phyloP scores from a whole-genome alignment of 2,329 filamentous ascomycete species.

The Ophiocordyceps camponoti-rufipedis region DNA sequence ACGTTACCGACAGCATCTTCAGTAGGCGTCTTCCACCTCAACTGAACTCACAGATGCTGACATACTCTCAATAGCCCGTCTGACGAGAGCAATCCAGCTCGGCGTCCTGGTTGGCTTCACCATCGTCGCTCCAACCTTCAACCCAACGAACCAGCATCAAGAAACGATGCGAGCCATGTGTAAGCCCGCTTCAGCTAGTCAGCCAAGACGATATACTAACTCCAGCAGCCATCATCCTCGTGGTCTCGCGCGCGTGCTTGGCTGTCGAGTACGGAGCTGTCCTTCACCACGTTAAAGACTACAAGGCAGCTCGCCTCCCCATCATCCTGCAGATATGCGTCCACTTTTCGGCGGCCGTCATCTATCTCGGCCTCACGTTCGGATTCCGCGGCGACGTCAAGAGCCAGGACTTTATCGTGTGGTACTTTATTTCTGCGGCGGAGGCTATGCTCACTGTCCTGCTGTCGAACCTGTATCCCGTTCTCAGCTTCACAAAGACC shows the following conservation, averaged over 20 bases:
- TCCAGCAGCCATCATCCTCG: slow-evolving; percentile 23
- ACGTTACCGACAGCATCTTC: slow-evolving; percentile 1
- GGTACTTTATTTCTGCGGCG: slow-evolving; percentile 35
- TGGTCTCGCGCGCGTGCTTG: slow-evolving; percentile 32
- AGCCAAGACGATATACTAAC: not conserved
- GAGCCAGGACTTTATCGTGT: slow-evolving; percentile 17
- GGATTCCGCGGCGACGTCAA: slow-evolving; percentile 13
- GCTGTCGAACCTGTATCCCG: slow-evolving; percentile 33
- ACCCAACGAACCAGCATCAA: not conserved
- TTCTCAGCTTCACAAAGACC: slow-evolving; percentile 41
- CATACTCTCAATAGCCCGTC: not conserved
- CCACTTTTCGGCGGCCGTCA: slow-evolving; percentile 14
- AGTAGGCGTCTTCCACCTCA: not conserved
- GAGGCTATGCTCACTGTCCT: slow-evolving; percentile 33
- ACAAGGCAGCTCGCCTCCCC: slow-evolving; percentile 15
- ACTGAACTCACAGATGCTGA: not conserved
- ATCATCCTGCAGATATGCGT: slow-evolving; percentile 17
- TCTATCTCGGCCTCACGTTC: slow-evolving; percentile 24
- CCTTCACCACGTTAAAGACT: slow-evolving; percentile 22
- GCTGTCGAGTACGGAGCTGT: slow-evolving; percentile 33
- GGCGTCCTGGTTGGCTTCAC: slow-evolving; percentile 1
- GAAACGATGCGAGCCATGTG: slow-evolving; percentile 1
- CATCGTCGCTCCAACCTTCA: slow-evolving; percentile 1
- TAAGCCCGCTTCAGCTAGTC: not conserved
- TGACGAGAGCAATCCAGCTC: slow-evolving; percentile 1